These are phyloP conservation scores for Saccharomycopsis lassenensis DNA, from an alignment of 805 yeast genomes.

Conservation along the genomic window DNA sequence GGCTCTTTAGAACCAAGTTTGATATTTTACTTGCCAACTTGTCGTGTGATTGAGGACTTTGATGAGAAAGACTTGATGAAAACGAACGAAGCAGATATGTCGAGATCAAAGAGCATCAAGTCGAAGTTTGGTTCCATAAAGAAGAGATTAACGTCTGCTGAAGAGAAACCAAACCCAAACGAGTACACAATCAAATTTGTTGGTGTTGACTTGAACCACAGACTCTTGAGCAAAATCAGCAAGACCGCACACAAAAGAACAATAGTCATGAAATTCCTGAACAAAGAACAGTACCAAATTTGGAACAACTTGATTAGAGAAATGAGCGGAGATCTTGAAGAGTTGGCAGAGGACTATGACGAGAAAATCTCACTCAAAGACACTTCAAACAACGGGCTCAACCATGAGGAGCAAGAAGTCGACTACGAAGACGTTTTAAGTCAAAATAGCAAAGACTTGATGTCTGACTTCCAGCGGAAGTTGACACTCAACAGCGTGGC, in stretches of 20 bases:
- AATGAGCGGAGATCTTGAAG: conserved; percentile 16
- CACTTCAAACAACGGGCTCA: no score
- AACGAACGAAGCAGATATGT: neutral
- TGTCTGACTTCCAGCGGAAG: neutral
- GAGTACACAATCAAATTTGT: conserved; percentile 14
- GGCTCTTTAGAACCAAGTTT: conserved; percentile 15
- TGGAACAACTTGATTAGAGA: conserved; percentile 16
- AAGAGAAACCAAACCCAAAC: neutral
- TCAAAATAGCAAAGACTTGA: conserved; percentile 3
- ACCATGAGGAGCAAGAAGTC: neutral
- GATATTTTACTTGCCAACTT: conserved; percentile 16
- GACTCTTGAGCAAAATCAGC: conserved; percentile 14
- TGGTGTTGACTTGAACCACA: conserved; percentile 16
- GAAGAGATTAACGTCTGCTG: conserved; percentile 3
- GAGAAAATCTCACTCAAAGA: no score
- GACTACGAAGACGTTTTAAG: neutral
- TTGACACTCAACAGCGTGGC: conserved; percentile 1
- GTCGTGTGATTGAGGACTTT: conserved; percentile 11
- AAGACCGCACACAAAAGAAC: conserved; percentile 18
- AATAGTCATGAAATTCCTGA: conserved; percentile 13
- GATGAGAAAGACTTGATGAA: no score
- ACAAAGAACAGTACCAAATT: conserved; percentile 13
- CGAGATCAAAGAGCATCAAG: conserved; percentile 5
- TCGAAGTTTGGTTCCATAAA: conserved; percentile 16
- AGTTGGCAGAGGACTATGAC: conserved; percentile 14